Base-by-base conservation (phyloP, 129 eudicot genomes). In the Flaveria ramosissima region DNA sequence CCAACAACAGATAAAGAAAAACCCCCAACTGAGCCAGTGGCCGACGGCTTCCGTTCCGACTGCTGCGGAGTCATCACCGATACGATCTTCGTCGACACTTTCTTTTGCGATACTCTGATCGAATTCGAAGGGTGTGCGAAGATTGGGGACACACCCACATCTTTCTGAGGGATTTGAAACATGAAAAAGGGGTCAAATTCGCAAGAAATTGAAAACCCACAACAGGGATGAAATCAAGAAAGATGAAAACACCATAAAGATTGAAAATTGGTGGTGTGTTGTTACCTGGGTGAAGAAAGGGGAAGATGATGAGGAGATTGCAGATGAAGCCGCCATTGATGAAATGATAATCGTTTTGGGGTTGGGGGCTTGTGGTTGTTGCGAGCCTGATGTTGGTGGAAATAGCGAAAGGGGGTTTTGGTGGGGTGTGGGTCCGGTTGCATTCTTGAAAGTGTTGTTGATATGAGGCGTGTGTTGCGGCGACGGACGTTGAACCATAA, bases 51-150 rank as follows among this genome's bases (percentile, higher is more conserved):
- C 48, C 97, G 82, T 66, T 84, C 93, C 23, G 92, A 78, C 73
- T 89, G 90, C 11, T 84, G 89, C 2, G 97, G 91, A 19, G 97
- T 78, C 96, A 92, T 86, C 59, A 88, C 96, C 14, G 89, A 89
- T 12, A 83, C 86, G 24, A 90, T 78, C 75, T 77, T 86, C 67
- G 39, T 75, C 64, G 84, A 69, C 47, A 73, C 43, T 77, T 78
- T 84, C 51, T 75, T 85, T 74, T 78, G 86, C 50, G 79, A 26
- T 45, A 53, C 78, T n/a, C 72, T 84, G 36, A 85, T 21, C 30
- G 84, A 74, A 13, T 51, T 68, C 14, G 86, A 77, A 56, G 85
- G 43, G 14, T 86, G 87, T 16, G 86, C 46, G 11, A 87, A 67
- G 56, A 90, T 84, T 50, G 91, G 74, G 32, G 97, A 88, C 36